Evolutionary conservation across 2,329 filamentous ascomycete genomes (phyloP), one percentile per base, ranked within the genome.

Genomic region (Neonectria hederae): DNA sequence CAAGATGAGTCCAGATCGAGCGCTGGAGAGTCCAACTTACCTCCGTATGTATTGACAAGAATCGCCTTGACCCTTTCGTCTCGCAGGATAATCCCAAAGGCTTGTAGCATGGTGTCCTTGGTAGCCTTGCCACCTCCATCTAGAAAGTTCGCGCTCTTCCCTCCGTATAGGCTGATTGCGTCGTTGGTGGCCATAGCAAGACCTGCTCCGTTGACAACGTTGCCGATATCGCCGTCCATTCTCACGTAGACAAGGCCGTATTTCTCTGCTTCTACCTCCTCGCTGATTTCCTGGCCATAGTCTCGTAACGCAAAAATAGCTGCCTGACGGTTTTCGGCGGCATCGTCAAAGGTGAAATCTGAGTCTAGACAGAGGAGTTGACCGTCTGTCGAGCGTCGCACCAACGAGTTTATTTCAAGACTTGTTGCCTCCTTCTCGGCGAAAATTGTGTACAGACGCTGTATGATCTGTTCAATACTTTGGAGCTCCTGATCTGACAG

Each of bases 131-230:
- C 94, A 28, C 94, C 94, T 0, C 92, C 97, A 76, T 97, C 94
- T 59, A 97, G 84, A 76, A 97, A 97, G 73, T 97, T 97, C 11
- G 92, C 88, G 24, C 90, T 90, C 35, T 83, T 79, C 2, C 92
- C 92, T 9, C 90, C 90, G 59, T 88, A 86, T 13, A 88, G 80
- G 2, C 86, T 83, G 2, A 97, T 86, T 0, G 92, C 91, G 76
- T 97, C 94, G 64, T 94, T 89, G 0, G 93, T 97, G 76, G 96
- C 96, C 92, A 97, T 96, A 0, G 93, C 93, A 1, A 97, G 85
- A 0, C 94, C 94, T 0, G 94, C 94, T 46, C 94, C 93, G 74
- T 97, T 97, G 68, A 97, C 93, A 67, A 97, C 83, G 0, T 92
- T 97, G 40, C 93, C 94, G 57, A 97, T 90, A 66, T 89, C 89